Evolutionary conservation across 805 yeast species (phyloP), one percentile per base, ranked within the genome.

Genomic region (Yamadazyma nakazawae): DNA sequence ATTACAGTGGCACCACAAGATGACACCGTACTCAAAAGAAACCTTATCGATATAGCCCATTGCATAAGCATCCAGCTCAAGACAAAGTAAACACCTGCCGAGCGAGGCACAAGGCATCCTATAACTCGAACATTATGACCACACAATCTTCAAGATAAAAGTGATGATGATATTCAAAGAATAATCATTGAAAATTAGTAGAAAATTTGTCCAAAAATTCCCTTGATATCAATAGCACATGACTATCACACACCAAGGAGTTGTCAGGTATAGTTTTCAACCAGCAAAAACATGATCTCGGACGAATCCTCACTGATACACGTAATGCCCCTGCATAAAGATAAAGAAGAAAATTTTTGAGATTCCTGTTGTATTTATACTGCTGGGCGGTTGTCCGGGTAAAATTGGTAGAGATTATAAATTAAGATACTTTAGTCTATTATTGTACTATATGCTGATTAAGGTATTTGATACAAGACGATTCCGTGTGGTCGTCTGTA

Each of bases 241-340:
- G 66, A 57, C 55, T 43, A 49, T 47, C 59, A 54, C 62, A 61
- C 54, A 46, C 54, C 80, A 80, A 41, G 49, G 83, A 84, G 81
- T 79, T 85, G 96, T 91, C 92, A 81, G 91, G 94, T 86, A 83
- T 34, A 88, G 91, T 88, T 94, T 92, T 94, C 97, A 94, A 92
- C 97, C 96, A 92, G 99, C 99, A 92, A 92, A 92, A 88, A 94
- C 98, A 92, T 96, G 96, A 91, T 90, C 99, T 92, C 99, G 98
- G 99, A 94, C 97, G 96, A 91, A 90, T 94, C 99, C 98, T 92
- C 99, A 92, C 96, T 91, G 98, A 92, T 90, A 89, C 96, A 96
- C 96, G 98, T 94, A 92, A 90, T 92, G 96, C 98, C 98, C 99
- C 85, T 86, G 99, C 98, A 92, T 89, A 92, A 92, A 85, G 97